Percentiles rank a stretch among this genome's conserved stretches.
These are phyloP conservation scores for Soucietia sequanensis DNA, from an alignment of 805 yeast species.

Conservation along the genomic window DNA sequence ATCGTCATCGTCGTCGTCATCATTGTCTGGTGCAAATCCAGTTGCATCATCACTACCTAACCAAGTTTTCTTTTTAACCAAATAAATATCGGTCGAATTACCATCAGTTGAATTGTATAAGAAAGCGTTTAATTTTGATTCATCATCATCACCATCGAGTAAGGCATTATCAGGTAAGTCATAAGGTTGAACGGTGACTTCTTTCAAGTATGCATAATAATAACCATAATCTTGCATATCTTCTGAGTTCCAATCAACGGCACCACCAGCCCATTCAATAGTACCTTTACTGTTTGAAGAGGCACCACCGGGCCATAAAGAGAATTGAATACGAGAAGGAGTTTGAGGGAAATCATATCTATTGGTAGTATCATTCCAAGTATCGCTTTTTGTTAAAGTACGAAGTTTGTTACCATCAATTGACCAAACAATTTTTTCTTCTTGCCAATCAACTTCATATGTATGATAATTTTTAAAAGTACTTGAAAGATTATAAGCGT, in stretches of 20 bases:
- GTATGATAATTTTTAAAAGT: constrained; percentile 72
- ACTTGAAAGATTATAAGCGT: constrained; percentile 39
- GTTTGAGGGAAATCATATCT: constrained; percentile 66
- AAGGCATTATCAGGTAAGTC: constrained; percentile 62
- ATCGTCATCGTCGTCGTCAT: constrained; percentile 13
- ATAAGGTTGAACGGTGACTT: constrained; percentile 64
- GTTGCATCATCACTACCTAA: constrained; percentile 60
- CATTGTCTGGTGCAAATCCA: constrained; percentile 60
- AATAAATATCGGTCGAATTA: constrained; percentile 37
- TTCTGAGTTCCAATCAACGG: constrained; percentile 72
- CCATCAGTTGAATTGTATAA: constrained; percentile 47
- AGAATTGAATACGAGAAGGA: constrained; percentile 68
- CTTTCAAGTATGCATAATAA: constrained; percentile 64
- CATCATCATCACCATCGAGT: constrained; percentile 31
- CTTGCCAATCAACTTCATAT: constrained; percentile 79
- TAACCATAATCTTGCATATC: constrained; percentile 81
- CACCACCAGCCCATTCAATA: constrained; percentile 86
- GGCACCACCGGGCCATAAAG: constrained; percentile 79
- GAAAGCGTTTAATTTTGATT: constrained; percentile 53
- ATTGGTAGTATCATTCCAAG: constrained; percentile 62
- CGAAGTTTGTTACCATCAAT: constrained; percentile 70
- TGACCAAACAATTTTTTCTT: constrained; percentile 67
- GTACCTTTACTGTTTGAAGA: constrained; percentile 58
- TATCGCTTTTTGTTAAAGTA: constrained; percentile 57
- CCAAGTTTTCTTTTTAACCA: constrained; percentile 62